Evolutionary conservation across 2,329 filamentous ascomycete species (phyloP), one percentile per base, ranked within the genome.

Genomic region (Cladosporium sp.): DNA sequence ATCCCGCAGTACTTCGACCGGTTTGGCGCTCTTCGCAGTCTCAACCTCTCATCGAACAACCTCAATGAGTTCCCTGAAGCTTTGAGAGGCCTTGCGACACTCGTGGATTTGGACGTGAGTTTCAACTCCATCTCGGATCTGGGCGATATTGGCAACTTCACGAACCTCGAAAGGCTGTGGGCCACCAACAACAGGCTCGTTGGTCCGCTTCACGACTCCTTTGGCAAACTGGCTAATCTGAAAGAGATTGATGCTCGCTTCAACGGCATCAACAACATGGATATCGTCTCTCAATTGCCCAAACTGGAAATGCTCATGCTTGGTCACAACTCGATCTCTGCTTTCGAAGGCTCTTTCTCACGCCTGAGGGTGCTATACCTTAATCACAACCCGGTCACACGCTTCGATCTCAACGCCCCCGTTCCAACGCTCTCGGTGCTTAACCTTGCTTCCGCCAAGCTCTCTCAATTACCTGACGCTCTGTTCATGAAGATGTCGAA

Each of bases 221-320:
- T 97, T 64, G 80, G 77, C 56, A 77, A 86, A n/a, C 74, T 97
- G 7, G 72, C 79, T 43, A 95, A 81, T 63, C 75, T 98, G 49
- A 89, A 89, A 57, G 92, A 97, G 70, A 82, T 98, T 41, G 93
- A 98, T 69, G 85, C 95, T 58, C 89, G 95, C 58, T 97, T 95
- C 75, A 98, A 98, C 66, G 79, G 81, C 14, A 87, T 98, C 52
- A 84, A 85, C 46, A 90, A 84, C 65, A 95, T 98, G 64, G 89
- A 97, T 67, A 83, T 89, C 51, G 83, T 97, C 57, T 86, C 89
- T 2, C 79, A 85, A 56, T 77, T 98, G 14, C 92, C 92, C 3
- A 87, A 87, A 60, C 74, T 98, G 37, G 93, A 98, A 70, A 87
- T 89, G 57, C 74, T 97, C 19, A 87, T 89, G 54, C 86, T 92